Conservation (phyloP, 1,139 yeast species). For the Blastobotrys ciferrii region DNA sequence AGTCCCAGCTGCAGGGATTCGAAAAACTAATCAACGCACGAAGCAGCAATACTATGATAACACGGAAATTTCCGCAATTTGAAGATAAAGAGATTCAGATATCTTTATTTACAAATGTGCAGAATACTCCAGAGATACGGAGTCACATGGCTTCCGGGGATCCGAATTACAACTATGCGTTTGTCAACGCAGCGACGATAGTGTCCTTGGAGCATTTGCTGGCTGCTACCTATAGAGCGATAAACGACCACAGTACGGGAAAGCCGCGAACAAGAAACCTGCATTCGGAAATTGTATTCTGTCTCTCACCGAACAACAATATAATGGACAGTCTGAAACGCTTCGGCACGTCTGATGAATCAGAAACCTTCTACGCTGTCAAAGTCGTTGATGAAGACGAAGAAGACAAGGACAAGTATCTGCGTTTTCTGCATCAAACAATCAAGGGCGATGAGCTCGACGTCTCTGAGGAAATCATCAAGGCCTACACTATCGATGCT, state of each 20-base stretch:
- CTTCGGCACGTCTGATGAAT: slow-evolving; percentile 46
- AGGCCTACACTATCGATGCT: slow-evolving; percentile 35
- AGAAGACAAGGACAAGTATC: slow-evolving; percentile 8
- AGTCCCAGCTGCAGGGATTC: neutral
- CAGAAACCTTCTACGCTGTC: slow-evolving; percentile 38
- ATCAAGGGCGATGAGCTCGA: slow-evolving; percentile 28
- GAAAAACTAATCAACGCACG: neutral
- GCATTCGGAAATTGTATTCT: slow-evolving; percentile 53
- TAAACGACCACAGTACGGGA: slow-evolving; percentile 44
- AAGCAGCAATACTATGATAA: slow-evolving; percentile 11
- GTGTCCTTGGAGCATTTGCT: slow-evolving; percentile 48
- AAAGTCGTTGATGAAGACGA: slow-evolving; percentile 32
- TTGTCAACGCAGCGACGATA: slow-evolving; percentile 47
- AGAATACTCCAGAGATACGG: slow-evolving; percentile 43
- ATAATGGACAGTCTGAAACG: slow-evolving; percentile 47
- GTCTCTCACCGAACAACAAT: slow-evolving; percentile 52
- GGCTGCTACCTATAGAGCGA: slow-evolving; percentile 50
- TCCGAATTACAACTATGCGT: slow-evolving; percentile 45
- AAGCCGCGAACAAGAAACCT: slow-evolving; percentile 47
- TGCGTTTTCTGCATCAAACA: slow-evolving; percentile 14
- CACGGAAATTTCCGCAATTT: slow-evolving; percentile 45
- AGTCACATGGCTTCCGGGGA: slow-evolving; percentile 40
- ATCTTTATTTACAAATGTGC: slow-evolving; percentile 43
- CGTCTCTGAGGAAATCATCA: slow-evolving; percentile 38
- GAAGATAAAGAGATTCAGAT: slow-evolving; percentile 39